phyloP scores from a whole-genome alignment of 805 yeast genomes.

The Sugiyamaella lignohabitans region DNA sequence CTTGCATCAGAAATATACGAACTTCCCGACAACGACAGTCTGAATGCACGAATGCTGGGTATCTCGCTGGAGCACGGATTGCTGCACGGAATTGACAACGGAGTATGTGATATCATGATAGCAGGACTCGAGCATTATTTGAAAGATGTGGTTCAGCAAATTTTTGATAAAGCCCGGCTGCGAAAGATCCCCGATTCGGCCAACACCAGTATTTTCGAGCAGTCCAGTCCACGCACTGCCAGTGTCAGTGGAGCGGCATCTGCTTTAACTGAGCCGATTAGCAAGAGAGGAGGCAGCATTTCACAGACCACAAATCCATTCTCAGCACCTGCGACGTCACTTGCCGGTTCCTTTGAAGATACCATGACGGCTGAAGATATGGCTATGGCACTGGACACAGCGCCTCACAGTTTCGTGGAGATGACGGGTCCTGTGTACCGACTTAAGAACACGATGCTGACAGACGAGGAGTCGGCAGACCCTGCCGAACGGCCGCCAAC shows the following conservation, averaged over 20 bases:
- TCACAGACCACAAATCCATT: too few species aligned
- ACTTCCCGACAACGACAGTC: slow-evolving; percentile 68
- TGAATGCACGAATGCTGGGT: slow-evolving; percentile 67
- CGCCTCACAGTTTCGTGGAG: slow-evolving; percentile 34
- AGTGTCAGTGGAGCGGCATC: not conserved
- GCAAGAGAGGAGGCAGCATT: too few species aligned
- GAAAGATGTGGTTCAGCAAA: slow-evolving; percentile 63
- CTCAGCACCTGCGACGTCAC: too few species aligned
- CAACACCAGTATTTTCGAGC: too few species aligned
- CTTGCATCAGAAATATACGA: slow-evolving; percentile 71
- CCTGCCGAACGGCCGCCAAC: not conserved
- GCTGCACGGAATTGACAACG: slow-evolving; percentile 70
- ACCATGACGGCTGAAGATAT: slow-evolving; percentile 32
- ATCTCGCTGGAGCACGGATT: slow-evolving; percentile 86
- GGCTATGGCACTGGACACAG: slow-evolving; percentile 27
- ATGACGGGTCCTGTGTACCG: slow-evolving; percentile 31
- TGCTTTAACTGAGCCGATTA: too few species aligned
- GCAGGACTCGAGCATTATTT: slow-evolving; percentile 81
- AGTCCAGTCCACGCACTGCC: too few species aligned
- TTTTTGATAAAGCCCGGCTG: slow-evolving; percentile 64
- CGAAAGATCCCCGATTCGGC: slow-evolving; percentile 38
- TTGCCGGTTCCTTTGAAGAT: slow-evolving; percentile 31
- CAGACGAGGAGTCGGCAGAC: slow-evolving; percentile 28
- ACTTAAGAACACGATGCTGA: slow-evolving; percentile 29
- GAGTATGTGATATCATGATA: slow-evolving; percentile 67